Evolutionary conservation across 176 grass and related monocot species (phyloP).

Genomic region (Cenchrus purpureus): DNA sequence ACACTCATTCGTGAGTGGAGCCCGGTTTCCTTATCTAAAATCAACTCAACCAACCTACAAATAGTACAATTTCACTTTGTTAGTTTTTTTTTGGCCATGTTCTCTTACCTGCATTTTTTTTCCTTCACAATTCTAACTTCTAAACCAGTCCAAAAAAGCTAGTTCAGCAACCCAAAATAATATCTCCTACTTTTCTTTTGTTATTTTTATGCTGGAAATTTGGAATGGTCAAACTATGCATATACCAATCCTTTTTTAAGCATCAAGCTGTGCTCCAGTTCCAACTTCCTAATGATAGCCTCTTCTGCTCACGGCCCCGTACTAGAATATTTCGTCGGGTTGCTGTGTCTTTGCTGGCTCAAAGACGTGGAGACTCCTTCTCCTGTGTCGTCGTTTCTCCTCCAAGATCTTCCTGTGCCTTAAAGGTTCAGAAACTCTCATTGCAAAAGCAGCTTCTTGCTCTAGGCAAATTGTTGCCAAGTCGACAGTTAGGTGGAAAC

Average conservation of each 20-base stretch:
- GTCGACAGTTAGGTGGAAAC: not conserved
- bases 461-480: not conserved
- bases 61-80: too few relatives aligned
- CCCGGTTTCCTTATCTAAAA: too few relatives aligned
- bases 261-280: conserved; percentile 17
- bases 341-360: conserved; percentile 29
- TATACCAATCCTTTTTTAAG: not conserved
- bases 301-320: conserved; percentile 13
- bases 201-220: too few relatives aligned
- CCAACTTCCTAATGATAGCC: conserved; percentile 30
- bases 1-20: too few relatives aligned
- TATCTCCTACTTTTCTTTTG: not conserved
- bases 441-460: not conserved
- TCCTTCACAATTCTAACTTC: not conserved
- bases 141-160: not conserved
- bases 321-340: conserved; percentile 5
- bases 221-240: not conserved
- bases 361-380: not conserved
- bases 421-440: conserved; percentile 12
- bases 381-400: not conserved
- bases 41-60: too few relatives aligned
- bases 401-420: conserved; percentile 6
- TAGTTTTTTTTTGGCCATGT: too few relatives aligned
- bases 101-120: not conserved
- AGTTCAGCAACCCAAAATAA: not conserved